Evolutionary conservation across 1,139 yeast species (phyloP).

Genomic region (Magnusiomyces clavatus): DNA sequence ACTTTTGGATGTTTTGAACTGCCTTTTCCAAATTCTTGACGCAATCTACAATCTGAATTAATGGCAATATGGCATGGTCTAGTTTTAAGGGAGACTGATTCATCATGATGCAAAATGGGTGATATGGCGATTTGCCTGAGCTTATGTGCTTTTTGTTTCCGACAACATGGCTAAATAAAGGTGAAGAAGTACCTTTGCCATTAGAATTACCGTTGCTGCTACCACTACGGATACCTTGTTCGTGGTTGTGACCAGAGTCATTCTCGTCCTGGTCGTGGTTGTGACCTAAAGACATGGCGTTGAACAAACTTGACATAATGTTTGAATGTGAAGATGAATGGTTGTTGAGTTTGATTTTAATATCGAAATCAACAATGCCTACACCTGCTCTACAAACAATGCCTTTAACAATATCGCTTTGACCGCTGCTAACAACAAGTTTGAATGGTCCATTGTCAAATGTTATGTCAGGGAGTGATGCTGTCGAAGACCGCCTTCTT

Average conservation of each 20-base stretch:
- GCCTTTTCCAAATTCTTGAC: constrained; percentile 19
- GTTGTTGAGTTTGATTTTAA: constrained; percentile 18
- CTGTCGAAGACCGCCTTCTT: background rate
- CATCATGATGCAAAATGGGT: constrained; percentile 1
- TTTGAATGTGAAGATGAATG: too few relatives aligned
- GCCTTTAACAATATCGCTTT: constrained; percentile 30
- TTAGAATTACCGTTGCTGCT: background rate
- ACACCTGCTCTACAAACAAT: constrained; percentile 27
- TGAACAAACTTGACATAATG: too few relatives aligned
- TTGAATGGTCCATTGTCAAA: constrained; percentile 17
- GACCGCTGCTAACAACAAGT: constrained; percentile 29
- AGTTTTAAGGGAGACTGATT: background rate
- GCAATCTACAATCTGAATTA: constrained; percentile 24
- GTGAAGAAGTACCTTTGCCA: background rate
- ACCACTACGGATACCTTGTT: too few relatives aligned
- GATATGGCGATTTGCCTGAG: constrained; percentile 1
- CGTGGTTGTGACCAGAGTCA: too few relatives aligned
- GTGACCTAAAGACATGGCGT: too few relatives aligned
- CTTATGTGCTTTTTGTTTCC: background rate
- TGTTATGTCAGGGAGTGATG: background rate
- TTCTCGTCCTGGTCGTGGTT: too few relatives aligned
- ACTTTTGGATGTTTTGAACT: background rate
- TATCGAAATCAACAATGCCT: constrained; percentile 23
- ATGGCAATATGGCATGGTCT: constrained; percentile 11
- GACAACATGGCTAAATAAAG: too few relatives aligned